Percentiles rank a stretch among this genome's conserved stretches.
These are phyloP conservation scores for Neophaeococcomyces aloes DNA, from an alignment of 2,329 filamentous ascomycete species.

Conservation along the genomic window DNA sequence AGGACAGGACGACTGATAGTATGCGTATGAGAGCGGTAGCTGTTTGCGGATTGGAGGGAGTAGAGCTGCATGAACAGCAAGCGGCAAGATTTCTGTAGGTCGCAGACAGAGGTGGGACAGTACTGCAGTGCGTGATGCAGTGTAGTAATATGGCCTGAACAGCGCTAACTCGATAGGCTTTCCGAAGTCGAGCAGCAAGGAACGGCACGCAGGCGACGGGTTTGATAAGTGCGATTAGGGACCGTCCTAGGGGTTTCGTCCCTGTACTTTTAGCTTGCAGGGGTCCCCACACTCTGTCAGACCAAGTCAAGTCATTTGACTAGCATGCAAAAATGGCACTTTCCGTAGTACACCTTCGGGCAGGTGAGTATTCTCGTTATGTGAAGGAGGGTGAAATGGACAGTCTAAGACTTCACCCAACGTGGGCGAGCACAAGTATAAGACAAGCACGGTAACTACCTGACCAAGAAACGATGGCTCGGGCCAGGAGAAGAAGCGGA, in stretches of 20 bases:
- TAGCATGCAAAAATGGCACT: slow-evolving; percentile 2
- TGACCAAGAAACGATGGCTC: not conserved
- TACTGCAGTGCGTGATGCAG: slow-evolving; percentile 8
- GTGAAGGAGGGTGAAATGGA: not conserved
- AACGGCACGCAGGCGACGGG: slow-evolving; percentile 8
- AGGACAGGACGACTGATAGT: slow-evolving; percentile 5
- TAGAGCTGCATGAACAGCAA: slow-evolving; percentile 5
- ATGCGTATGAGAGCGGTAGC: slow-evolving; percentile 8
- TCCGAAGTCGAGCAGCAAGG: slow-evolving; percentile 3
- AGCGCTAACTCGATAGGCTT: slow-evolving; percentile 3
- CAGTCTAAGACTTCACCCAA: not conserved
- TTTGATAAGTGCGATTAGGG: slow-evolving; percentile 7
- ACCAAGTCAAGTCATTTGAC: slow-evolving; percentile 4
- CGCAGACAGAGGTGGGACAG: slow-evolving; percentile 5
- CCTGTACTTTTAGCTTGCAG: slow-evolving; percentile 3
- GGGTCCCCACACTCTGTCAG: not conserved
- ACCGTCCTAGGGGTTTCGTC: slow-evolving; percentile 3
- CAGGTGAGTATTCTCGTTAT: not conserved
- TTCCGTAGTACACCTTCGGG: not conserved
- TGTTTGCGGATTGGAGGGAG: not conserved
- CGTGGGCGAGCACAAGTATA: not conserved
- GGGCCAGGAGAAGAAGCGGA: slow-evolving; percentile 3
- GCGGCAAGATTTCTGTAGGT: slow-evolving; percentile 1
- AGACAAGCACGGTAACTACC: not conserved
- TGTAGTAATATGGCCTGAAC: slow-evolving; percentile 8